phyloP scores from a whole-genome alignment of 345 rosid species.

The Draba incana region DNA sequence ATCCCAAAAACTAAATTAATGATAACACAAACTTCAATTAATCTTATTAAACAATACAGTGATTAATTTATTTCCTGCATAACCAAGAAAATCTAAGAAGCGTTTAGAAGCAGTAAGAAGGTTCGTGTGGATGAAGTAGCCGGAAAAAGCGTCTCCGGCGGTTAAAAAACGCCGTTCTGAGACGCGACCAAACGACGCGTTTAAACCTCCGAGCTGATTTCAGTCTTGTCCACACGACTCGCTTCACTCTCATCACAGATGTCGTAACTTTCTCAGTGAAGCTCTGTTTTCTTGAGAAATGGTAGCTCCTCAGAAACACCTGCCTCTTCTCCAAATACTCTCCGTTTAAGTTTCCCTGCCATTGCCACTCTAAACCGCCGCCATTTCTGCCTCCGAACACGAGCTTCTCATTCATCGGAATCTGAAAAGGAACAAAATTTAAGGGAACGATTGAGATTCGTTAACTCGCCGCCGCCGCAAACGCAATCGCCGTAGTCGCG shows the following conservation, averaged over 20 bases:
- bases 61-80: neutral
- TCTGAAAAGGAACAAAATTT: neutral
- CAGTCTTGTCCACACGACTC: constrained; percentile 49
- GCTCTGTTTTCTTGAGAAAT: constrained; percentile 65
- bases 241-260: constrained; percentile 51
- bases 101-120: constrained; percentile 36
- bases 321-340: constrained; percentile 74
- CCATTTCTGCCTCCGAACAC: constrained; percentile 7
- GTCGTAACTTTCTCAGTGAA: constrained; percentile 49
- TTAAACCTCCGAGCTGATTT: constrained; percentile 52
- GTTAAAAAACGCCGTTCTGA: constrained; percentile 46
- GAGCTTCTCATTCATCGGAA: constrained; percentile 35
- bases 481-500: neutral
- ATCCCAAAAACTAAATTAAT: neutral
- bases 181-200: constrained; percentile 56
- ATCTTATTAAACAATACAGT: constrained; percentile 5
- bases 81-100: constrained; percentile 9
- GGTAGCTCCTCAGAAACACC: constrained; percentile 76
- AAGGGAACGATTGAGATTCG: neutral
- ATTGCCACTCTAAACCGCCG: neutral
- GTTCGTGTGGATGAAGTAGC: constrained; percentile 43
- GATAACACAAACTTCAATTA: neutral
- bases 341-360: constrained; percentile 18
- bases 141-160: constrained; percentile 59
- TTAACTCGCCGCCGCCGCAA: neutral